Evolutionary conservation across 176 grass and related monocot species (phyloP).

Genomic region (Oryza nivara): DNA sequence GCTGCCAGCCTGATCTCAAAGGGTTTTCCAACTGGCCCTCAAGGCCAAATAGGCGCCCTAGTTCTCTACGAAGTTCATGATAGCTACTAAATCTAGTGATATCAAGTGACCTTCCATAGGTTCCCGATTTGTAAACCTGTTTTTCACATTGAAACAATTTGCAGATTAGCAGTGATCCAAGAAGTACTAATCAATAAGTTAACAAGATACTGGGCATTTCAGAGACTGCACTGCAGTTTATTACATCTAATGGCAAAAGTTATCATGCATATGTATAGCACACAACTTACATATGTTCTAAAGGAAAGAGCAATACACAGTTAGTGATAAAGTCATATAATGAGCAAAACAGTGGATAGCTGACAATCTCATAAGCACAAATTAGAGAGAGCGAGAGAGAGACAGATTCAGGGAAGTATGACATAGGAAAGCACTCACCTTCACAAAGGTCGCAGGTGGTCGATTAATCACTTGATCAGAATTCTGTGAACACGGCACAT

Average conservation of each 20-base stretch:
- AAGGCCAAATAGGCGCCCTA: constrained; percentile 88
- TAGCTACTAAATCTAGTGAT: constrained; percentile 95
- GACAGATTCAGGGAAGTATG: neutral
- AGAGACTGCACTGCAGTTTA: too few species aligned
- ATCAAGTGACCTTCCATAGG: constrained; percentile 83
- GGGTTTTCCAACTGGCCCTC: constrained; percentile 97
- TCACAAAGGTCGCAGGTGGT: constrained; percentile 73
- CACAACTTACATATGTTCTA: neutral
- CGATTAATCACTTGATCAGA: constrained; percentile 59
- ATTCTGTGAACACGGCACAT: constrained; percentile 62
- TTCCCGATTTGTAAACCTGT: constrained; percentile 95
- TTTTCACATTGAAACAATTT: constrained; percentile 30
- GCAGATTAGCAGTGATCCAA: neutral
- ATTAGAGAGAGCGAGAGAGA: neutral
- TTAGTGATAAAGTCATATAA: neutral
- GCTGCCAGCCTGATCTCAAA: constrained; percentile 99
- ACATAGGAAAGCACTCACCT: constrained; percentile 51
- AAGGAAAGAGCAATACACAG: neutral
- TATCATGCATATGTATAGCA: too few species aligned
- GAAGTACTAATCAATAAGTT: neutral
- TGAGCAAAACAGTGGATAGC: neutral
- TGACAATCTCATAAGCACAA: neutral
- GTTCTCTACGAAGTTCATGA: constrained; percentile 74
- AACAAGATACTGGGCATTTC: too few species aligned
- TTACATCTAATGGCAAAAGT: too few species aligned